phyloP scores from a whole-genome alignment of 108 stramenopile species.

The Parietichytrium sp. region DNA sequence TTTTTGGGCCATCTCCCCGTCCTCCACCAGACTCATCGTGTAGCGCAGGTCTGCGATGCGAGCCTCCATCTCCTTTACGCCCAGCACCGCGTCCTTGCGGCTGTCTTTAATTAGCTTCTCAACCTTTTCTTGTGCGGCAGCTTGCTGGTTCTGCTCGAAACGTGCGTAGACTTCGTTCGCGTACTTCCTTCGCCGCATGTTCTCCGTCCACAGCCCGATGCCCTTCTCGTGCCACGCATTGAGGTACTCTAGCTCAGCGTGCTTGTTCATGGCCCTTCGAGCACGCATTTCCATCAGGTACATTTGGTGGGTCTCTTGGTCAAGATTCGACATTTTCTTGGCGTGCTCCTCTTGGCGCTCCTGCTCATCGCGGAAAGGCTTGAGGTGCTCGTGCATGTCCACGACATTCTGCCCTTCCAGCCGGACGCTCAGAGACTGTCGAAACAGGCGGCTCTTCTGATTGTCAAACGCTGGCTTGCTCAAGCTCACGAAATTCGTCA shows the following conservation, averaged over 20 bases:
- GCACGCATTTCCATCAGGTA: conserved; percentile 2
- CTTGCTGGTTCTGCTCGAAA: background rate
- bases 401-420: background rate
- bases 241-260: conserved; percentile 18
- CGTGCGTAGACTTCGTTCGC: conserved; percentile 8
- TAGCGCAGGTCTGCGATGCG: too few relatives aligned
- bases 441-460: background rate
- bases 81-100: background rate
- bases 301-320: background rate
- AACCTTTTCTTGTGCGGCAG: background rate
- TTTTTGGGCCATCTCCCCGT: too few relatives aligned
- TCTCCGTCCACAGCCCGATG: conserved; percentile 18
- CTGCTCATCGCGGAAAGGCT: conserved; percentile 1
- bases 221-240: conserved; percentile 31
- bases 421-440: background rate
- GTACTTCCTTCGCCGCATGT: background rate
- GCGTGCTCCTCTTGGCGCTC: background rate
- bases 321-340: background rate
- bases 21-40: too few relatives aligned
- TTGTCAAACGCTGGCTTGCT: background rate
- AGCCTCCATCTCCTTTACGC: too few relatives aligned
- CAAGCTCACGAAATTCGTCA: background rate
- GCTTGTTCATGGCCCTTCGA: background rate
- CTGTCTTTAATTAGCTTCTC: background rate
- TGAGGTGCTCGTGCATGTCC: background rate